Conservation (phyloP, 1,284 basidiomycete species). For the Ustilago cynodontis region DNA sequence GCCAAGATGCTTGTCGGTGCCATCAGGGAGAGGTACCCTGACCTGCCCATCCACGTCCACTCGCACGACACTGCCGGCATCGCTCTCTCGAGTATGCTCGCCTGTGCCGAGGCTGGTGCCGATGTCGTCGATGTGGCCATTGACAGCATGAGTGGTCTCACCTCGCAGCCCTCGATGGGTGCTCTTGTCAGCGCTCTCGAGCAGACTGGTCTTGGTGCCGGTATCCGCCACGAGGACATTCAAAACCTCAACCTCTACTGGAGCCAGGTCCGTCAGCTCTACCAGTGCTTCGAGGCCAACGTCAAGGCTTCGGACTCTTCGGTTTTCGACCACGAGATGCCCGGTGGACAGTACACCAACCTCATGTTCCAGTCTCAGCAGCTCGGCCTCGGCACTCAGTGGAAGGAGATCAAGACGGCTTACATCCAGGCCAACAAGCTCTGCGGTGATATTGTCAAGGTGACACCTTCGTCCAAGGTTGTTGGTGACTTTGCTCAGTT, state of each 20-base stretch:
- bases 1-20: constrained; percentile 92
- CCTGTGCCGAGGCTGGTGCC: constrained; percentile 92
- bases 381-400: constrained; percentile 95
- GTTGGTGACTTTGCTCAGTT: constrained; percentile 97
- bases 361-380: constrained; percentile 94
- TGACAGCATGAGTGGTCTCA: constrained; percentile 94
- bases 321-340: constrained; percentile 99
- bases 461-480: constrained; percentile 98
- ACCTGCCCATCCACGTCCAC: constrained; percentile 98
- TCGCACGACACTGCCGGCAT: constrained; percentile 99
- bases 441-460: constrained; percentile 99
- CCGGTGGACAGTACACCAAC: constrained; percentile 80
- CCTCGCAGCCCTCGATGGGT: constrained; percentile 99
- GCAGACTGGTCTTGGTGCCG: constrained; percentile 93
- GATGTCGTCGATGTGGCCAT: constrained; percentile 99
- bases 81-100: constrained; percentile 94
- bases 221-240: constrained; percentile 96
- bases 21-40: constrained; percentile 94
- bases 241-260: constrained; percentile 98
- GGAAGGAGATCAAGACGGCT: constrained; percentile 98
- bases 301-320: constrained; percentile 86
- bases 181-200: constrained; percentile 93
- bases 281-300: constrained; percentile 97
- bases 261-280: constrained; percentile 95
- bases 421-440: constrained; percentile 79